Conservation (phyloP, 176 grass and related monocot species). For the Dactylis glomerata region DNA sequence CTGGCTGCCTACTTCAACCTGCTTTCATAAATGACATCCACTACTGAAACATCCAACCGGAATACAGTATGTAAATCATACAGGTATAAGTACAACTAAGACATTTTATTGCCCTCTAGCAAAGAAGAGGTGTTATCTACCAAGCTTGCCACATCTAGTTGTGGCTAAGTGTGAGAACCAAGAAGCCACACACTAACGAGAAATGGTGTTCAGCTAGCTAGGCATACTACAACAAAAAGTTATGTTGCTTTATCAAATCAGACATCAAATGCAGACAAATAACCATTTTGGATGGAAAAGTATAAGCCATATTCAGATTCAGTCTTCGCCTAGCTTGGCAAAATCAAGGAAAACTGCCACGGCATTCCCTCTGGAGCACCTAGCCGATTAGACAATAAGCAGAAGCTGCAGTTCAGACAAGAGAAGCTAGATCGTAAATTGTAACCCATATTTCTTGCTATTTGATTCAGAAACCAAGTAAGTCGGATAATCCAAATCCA, state of each 20-base stretch:
- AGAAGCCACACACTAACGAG: not conserved
- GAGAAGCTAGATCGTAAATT: not conserved
- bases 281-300: not conserved
- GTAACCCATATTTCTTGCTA: not conserved
- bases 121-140: not conserved
- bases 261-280: slow-evolving; percentile 4
- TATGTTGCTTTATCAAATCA: slow-evolving; percentile 23
- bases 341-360: not conserved
- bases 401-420: not conserved
- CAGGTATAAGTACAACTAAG: not conserved
- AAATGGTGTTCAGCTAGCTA: not conserved
- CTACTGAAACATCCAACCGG: slow-evolving; percentile 13
- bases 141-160: not conserved
- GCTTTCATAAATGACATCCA: not conserved
- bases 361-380: not conserved
- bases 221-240: not conserved
- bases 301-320: not conserved
- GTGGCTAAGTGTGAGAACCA: not conserved
- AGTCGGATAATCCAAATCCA: not conserved
- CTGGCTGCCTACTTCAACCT: slow-evolving; percentile 48
- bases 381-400: slow-evolving; percentile 3
- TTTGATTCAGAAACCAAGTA: not conserved
- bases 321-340: not conserved
- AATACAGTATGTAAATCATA: not conserved
- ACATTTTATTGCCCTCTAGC: not conserved